Evolutionary conservation across 2,329 filamentous ascomycete genomes (phyloP), one percentile per base, ranked within the genome.

Genomic region (Botrytis byssoidea): DNA sequence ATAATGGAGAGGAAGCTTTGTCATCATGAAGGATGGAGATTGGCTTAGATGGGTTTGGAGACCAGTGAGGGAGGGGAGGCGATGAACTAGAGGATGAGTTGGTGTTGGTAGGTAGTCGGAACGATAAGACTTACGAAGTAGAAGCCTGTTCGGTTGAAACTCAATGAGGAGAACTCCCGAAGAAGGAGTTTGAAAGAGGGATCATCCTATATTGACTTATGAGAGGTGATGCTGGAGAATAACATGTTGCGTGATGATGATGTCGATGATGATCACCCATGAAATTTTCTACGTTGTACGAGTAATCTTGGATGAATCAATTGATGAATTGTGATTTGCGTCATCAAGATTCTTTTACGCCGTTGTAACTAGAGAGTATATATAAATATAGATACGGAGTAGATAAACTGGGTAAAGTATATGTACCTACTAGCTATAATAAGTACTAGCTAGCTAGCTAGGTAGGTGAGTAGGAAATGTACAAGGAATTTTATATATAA

Each of bases 21-120:
- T 51, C 14, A n/a, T 51, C 32, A 25, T 67, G 22, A 67, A 42
- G 64, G 44, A 51, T 48, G 44, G 20, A 55, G 32, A 67, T 67
- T 67, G 64, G 64, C 32, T 51, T 7, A 12, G 46, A 67, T 25
- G 37, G 32, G 22, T 22, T 29, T 20, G 6, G n/a, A 55, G 65
- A 55, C 32, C n/a, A 35, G 7, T 8, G 51, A 55, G n/a, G 48
- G 32, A 20, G 25, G 32, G 44, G 48, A 25, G 65, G 65, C 46
- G 46, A 66, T 66, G 44, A 66, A 37, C 29, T 51, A 66, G 18
- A 66, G 29, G 64, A 51, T 67, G 64, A 37, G 44, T 55, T 67
- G 64, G 64, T 51, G 64, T 40, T 67, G 64, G 32, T 51, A 18
- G 64, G 10, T 48, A n/a, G 44, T 44, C 42, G 20, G 1, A 44